phyloP scores from a whole-genome alignment of 495 filamentous ascomycete species.

The Pyrenula aspistea region DNA sequence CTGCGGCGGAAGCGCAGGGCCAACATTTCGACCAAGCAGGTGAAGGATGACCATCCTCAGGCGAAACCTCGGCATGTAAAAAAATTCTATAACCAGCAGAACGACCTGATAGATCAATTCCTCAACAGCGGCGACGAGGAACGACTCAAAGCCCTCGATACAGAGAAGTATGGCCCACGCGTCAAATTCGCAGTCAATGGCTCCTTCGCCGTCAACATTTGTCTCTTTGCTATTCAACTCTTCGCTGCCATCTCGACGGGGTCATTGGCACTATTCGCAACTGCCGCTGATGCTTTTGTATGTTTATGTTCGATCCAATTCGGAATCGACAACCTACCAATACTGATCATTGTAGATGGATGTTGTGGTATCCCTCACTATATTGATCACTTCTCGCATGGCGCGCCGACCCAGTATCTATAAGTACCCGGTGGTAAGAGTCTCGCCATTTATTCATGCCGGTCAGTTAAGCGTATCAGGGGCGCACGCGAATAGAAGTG shows the following conservation, averaged over 20 bases:
- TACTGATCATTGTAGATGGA: constrained; percentile 29
- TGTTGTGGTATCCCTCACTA: constrained; percentile 43
- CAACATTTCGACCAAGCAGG: constrained; percentile 24
- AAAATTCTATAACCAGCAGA: constrained; percentile 40
- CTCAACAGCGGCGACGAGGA: constrained; percentile 41
- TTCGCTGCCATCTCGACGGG: constrained; percentile 46
- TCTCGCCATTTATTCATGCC: neutral
- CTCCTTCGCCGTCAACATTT: constrained; percentile 40
- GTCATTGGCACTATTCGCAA: constrained; percentile 43
- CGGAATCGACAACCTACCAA: constrained; percentile 7
- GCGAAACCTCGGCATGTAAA: constrained; percentile 31
- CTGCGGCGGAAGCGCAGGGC: constrained; percentile 27
- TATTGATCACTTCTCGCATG: constrained; percentile 38
- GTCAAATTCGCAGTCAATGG: constrained; percentile 45
- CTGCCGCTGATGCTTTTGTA: constrained; percentile 41
- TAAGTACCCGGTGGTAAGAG: constrained; percentile 35
- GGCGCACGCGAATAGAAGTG: constrained; percentile 41
- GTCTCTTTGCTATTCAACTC: constrained; percentile 43
- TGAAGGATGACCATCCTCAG: constrained; percentile 30
- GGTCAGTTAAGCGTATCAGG: constrained; percentile 4
- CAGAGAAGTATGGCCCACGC: constrained; percentile 33
- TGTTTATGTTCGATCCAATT: neutral
- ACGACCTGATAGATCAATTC: constrained; percentile 43
- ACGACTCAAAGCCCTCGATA: constrained; percentile 31
- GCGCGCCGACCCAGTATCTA: constrained; percentile 39